Base-by-base conservation (phyloP, 805 yeast genomes). In the Metschnikowia vanudenii region DNA sequence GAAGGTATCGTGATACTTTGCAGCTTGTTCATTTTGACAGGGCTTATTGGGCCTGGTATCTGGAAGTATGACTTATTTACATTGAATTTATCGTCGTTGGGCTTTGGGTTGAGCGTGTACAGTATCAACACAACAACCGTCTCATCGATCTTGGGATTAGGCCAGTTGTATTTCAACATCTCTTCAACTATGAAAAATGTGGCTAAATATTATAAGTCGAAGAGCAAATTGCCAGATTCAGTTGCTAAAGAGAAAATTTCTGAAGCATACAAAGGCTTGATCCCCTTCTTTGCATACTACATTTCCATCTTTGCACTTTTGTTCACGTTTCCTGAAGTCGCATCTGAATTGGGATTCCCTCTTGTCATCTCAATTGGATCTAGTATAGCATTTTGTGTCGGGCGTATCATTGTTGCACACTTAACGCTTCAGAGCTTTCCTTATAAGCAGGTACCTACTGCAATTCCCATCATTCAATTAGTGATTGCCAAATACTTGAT, bases 341-440 rank as follows among this genome's bases (percentile, higher is more conserved):
- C 88, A 37, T 50, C 63, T 26, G 54, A 54, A 2, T 67, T 68
- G 53, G 74, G 77, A 1, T 64, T 77, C 42, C 85, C 95, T 29
- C 74, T 85, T 54, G 69, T 83, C 18, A 60, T 85, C 39, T 78
- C 91, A 24, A 81, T 87, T 58, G 95, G 96, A 1, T 74, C 85
- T 42, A 77, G 86, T 1, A 68, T 85, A 54, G 96, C 98, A 0
- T 85, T 87, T 59, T 73, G 81, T 3, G 97, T 92, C n/a, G 97
- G 97, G 4, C 80, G 94, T 61, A 88, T 91, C 52, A 91, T 91
- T 58, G 74, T 85, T 46, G 91, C 88, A 2, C 98, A 91, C 64
- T 78, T 92, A 55, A 88, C 97, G 0, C 68, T 77, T 41, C 96
- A 87, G 63, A 67, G 71, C 12, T 90, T 87, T 74, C 97, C 98